phyloP scores from a whole-genome alignment of 1,139 yeast genomes.

The Nakaseomyces bracarensis region DNA sequence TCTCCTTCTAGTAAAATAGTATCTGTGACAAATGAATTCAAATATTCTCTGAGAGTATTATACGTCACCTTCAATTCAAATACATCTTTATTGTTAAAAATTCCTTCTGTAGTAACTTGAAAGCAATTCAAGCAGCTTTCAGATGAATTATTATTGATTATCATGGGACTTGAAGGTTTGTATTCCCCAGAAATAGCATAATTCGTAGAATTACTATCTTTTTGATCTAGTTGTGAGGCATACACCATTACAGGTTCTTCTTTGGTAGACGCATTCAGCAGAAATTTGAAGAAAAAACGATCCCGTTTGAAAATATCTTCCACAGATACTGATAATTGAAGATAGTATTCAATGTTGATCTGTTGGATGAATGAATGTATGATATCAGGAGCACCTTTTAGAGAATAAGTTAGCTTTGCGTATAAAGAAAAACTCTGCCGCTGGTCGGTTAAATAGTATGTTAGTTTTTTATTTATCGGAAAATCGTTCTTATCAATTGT shows the following conservation, averaged over 20 bases:
- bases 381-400: constrained; percentile 2
- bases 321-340: constrained; percentile 30
- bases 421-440: constrained; percentile 15
- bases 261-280: constrained; percentile 22
- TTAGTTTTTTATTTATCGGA: not conserved
- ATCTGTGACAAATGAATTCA: constrained; percentile 26
- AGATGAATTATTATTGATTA: constrained; percentile 15
- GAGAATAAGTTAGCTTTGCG: constrained; percentile 12
- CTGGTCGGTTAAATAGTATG: constrained; percentile 16
- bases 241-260: constrained; percentile 24
- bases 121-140: constrained; percentile 26
- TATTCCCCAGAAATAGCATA: constrained; percentile 20
- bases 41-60: constrained; percentile 23
- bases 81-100: constrained; percentile 17
- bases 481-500: constrained; percentile 10
- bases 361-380: constrained; percentile 14
- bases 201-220: constrained; percentile 9
- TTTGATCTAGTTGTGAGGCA: constrained; percentile 13
- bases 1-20: constrained; percentile 24
- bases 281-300: constrained; percentile 26
- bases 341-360: constrained; percentile 16
- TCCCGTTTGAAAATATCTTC: constrained; percentile 29
- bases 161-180: constrained; percentile 15
- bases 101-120: constrained; percentile 13
- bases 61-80: constrained; percentile 22